A percentile compares a stretch with the other conserved stretches of the same genome.
These are phyloP conservation scores for Chlorophyllum brunneum DNA, from an alignment of 768 basidiomycete genomes.

Conservation along the genomic window DNA sequence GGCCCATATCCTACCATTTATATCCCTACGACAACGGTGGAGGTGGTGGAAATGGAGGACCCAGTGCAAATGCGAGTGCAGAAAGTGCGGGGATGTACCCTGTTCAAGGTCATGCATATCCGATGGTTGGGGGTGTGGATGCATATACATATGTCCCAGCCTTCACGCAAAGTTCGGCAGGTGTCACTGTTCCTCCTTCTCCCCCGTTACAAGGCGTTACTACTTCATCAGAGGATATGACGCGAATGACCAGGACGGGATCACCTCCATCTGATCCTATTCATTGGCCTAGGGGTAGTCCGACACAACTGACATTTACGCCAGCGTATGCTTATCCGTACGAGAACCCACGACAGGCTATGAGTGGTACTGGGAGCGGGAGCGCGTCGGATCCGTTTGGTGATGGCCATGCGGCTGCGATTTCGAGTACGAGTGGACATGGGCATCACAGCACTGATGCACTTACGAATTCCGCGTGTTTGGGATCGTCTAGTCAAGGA, in stretches of 20 bases:
- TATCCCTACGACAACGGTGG: constrained; percentile 10
- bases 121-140: not conserved
- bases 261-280: constrained; percentile 3
- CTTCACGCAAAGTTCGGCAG: not conserved
- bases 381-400: not conserved
- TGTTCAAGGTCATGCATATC: not conserved
- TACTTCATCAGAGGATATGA: constrained; percentile 12
- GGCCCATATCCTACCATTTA: not conserved
- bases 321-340: not conserved
- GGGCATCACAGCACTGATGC: constrained; percentile 4
- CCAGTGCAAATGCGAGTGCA: constrained; percentile 18
- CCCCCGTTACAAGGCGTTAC: constrained; percentile 15
- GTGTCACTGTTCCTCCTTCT: constrained; percentile 10
- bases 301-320: not conserved
- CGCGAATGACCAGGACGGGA: not conserved
- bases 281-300: not conserved
- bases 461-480: not conserved
- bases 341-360: not conserved
- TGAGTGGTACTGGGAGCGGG: not conserved
- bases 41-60: constrained; percentile 14
- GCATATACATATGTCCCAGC: not conserved
- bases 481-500: constrained; percentile 2
- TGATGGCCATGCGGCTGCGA: not conserved
- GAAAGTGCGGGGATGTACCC: constrained; percentile 20
- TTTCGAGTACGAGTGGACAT: constrained; percentile 5